These are phyloP conservation scores for Penicillium sp. DNA, from an alignment of 2,329 filamentous ascomycete species.

Conservation along the genomic window DNA sequence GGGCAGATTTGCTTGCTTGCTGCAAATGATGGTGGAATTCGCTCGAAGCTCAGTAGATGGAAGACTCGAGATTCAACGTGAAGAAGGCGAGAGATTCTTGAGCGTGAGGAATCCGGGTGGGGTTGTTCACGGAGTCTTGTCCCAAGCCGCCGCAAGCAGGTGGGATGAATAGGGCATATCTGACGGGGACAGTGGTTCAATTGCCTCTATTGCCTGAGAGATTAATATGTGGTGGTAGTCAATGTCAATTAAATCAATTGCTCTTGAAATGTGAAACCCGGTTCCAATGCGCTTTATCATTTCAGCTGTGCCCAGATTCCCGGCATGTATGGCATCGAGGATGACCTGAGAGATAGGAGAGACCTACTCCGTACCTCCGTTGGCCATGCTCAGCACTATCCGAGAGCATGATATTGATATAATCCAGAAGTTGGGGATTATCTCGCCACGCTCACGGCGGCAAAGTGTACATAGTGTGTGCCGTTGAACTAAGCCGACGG, in stretches of 20 bases:
- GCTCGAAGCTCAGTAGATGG: slow-evolving; percentile 18
- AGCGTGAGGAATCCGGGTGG: slow-evolving; percentile 30
- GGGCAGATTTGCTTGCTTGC: slow-evolving; percentile 15
- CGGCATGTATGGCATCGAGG: too few species aligned
- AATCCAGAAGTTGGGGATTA: background rate
- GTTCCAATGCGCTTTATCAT: background rate
- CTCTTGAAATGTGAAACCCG: background rate
- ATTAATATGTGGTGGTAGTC: background rate
- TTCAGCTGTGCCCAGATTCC: too few species aligned
- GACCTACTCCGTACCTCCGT: too few species aligned
- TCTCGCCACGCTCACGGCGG: too few species aligned
- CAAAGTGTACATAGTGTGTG: too few species aligned
- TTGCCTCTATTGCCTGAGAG: background rate
- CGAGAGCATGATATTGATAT: background rate
- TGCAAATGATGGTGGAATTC: slow-evolving; percentile 20
- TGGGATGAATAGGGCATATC: background rate
- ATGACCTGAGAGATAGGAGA: background rate
- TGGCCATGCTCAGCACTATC: background rate
- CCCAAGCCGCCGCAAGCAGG: background rate
- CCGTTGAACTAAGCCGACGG: too few species aligned
- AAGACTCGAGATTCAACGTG: slow-evolving; percentile 27
- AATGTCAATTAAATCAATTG: background rate
- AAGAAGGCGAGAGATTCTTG: slow-evolving; percentile 27
- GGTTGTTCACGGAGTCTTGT: slow-evolving; percentile 6
- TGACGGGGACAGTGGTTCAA: too few species aligned